phyloP scores from a whole-genome alignment of 2,329 filamentous ascomycete genomes.

The Colletotrichum sp. region DNA sequence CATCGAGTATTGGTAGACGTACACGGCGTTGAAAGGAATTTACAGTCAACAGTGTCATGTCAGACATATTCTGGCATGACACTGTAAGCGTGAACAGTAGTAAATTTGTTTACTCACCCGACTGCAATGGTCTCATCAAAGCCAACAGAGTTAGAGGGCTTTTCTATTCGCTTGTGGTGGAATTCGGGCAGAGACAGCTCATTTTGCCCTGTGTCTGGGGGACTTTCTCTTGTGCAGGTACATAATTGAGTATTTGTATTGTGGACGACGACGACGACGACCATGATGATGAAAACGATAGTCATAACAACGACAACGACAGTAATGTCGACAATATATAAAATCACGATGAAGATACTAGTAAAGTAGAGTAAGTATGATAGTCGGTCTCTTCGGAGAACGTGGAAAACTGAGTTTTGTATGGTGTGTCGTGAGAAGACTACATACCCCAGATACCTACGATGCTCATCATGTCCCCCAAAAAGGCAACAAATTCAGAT shows the following conservation, averaged over 20 bases:
- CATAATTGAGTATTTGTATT: no score
- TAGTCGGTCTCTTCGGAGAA: neutral
- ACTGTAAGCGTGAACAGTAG: neutral
- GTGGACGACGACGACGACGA: no score
- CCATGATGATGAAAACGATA: no score
- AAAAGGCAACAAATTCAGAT: neutral
- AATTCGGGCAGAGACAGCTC: neutral
- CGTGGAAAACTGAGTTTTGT: accelerated
- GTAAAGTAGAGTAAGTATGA: no score
- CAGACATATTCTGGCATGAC: no score
- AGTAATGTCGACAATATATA: no score
- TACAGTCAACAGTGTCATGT: neutral
- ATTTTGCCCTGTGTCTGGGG: no score
- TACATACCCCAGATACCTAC: accelerated
- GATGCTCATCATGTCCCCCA: neutral
- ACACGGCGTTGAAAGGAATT: neutral
- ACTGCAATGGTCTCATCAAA: neutral
- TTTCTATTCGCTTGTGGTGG: neutral
- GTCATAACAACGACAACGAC: no score
- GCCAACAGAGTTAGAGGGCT: neutral
- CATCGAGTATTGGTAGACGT: neutral
- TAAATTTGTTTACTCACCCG: neutral
- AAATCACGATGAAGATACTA: no score
- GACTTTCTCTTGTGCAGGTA: no score
- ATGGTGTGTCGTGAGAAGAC: neutral